Evolutionary conservation across 305 asterid species (phyloP), one percentile per base, ranked within the genome.

Genomic region (Stenogyne calaminthoides): DNA sequence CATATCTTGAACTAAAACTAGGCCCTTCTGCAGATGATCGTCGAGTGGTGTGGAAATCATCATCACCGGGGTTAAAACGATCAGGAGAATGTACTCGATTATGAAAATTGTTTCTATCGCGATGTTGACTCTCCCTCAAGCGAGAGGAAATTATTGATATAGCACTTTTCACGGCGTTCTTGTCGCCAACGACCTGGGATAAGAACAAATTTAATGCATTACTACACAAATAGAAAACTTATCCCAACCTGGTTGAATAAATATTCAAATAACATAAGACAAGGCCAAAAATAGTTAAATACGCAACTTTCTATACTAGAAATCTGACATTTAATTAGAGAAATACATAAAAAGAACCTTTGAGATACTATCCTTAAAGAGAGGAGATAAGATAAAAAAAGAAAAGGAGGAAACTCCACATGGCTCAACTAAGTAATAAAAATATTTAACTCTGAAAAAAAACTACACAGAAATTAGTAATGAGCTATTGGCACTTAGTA

Each of bases 111-210:
- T 73, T 82, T 75, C 98, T 87, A 65, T 92, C 97, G 40, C 97
- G 99, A 79, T 88, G 98, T 74, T 94, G 99, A 77, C 96, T 88
- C 88, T 94, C 99, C 76, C 95, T 84, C 84, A 94, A 82, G 59
- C 95, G 96, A 16, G 93, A 83, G 42, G 99, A 88, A 59, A 92
- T 87, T 39, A 85, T 84, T 73, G 74, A 77, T 65, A 94, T 61
- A 49, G 98, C 99, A 80, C 80, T 83, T 82, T 92, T 92, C 74
- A 94, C 92, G 0, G 93, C 89, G 71, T 82, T 86, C 73, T 71
- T 76, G 69, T 90, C 95, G 78, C 99, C 99, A 15, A 89, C 90
- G 64, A 92, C 89, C 98, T 92, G 88, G n/a, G 76, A 65, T 51
- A 64, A 68, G 58, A 61, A 72, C 44, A 44, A 78, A 11, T 63